Conservation (phyloP, 495 filamentous ascomycete species). For the Penicillium canariense region DNA sequence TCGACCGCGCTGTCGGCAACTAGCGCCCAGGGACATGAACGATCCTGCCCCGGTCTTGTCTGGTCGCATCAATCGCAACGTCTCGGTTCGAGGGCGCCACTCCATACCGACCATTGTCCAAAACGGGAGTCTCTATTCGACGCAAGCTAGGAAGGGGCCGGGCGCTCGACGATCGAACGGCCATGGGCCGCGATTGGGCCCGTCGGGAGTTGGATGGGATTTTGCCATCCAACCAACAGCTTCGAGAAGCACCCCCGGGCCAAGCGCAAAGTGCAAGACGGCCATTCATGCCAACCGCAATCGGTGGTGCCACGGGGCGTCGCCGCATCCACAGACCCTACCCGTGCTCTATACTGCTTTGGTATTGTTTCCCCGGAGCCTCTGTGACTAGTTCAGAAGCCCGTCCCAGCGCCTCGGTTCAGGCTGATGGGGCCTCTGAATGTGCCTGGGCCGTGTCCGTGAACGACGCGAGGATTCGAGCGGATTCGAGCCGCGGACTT, state of each 20-base stretch:
- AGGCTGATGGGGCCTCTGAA: neutral
- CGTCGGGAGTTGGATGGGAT: too few species aligned
- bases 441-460: neutral
- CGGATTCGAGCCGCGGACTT: too few species aligned
- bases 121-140: neutral
- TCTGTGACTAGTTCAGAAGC: neutral
- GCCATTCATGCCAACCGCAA: neutral
- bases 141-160: neutral
- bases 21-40: constrained; percentile 9
- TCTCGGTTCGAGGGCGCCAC: neutral
- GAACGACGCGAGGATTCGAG: too few species aligned
- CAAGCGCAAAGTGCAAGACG: neutral
- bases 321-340: constrained; percentile 3
- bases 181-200: too few species aligned
- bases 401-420: neutral
- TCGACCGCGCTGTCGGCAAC: constrained; percentile 1
- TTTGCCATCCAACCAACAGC: too few species aligned
- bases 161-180: too few species aligned
- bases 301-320: neutral
- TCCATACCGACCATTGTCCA: constrained; percentile 4
- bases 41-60: neutral
- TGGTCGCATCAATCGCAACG: neutral
- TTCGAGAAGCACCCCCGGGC: neutral
- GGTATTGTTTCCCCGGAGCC: constrained; percentile 7
- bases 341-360: constrained; percentile 4